Conservation (phyloP, 805 yeast genomes). For the Yamadazyma insecticola region DNA sequence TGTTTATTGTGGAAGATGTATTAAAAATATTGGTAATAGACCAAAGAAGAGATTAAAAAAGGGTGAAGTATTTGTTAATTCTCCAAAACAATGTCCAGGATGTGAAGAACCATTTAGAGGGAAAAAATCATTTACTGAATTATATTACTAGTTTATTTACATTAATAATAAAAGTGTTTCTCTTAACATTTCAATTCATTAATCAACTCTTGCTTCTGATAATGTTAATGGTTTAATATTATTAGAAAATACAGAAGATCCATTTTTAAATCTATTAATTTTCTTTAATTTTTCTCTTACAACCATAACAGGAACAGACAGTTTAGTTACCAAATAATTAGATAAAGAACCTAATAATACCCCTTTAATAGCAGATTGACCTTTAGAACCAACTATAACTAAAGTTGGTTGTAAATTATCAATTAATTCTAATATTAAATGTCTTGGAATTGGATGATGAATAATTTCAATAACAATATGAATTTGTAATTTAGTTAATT, state of each 20-base stretch:
- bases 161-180: too few species aligned
- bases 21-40: conserved; percentile 54
- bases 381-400: conserved; percentile 73
- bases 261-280: conserved; percentile 50
- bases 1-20: conserved; percentile 82
- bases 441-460: conserved; percentile 73
- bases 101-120: conserved; percentile 45
- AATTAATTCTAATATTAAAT: conserved; percentile 62
- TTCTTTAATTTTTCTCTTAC: conserved; percentile 69
- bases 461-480: conserved; percentile 70
- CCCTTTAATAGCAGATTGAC: conserved; percentile 67
- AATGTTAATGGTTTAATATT: conserved; percentile 49
- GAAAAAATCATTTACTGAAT: conserved; percentile 49
- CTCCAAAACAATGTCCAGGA: conserved; percentile 53
- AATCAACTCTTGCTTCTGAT: conserved; percentile 45
- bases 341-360: conserved; percentile 70
- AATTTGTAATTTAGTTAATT: conserved; percentile 64
- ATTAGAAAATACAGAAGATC: conserved; percentile 49
- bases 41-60: conserved; percentile 20
- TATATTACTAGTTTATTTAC: conserved; percentile 25
- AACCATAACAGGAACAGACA: conserved; percentile 77
- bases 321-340: conserved; percentile 66
- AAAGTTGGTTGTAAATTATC: conserved; percentile 69
- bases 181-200: too few species aligned
- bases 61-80: conserved; percentile 23